Conservation (phyloP, 352 stramenopile genomes). For the Pythium aphanidermatum region DNA sequence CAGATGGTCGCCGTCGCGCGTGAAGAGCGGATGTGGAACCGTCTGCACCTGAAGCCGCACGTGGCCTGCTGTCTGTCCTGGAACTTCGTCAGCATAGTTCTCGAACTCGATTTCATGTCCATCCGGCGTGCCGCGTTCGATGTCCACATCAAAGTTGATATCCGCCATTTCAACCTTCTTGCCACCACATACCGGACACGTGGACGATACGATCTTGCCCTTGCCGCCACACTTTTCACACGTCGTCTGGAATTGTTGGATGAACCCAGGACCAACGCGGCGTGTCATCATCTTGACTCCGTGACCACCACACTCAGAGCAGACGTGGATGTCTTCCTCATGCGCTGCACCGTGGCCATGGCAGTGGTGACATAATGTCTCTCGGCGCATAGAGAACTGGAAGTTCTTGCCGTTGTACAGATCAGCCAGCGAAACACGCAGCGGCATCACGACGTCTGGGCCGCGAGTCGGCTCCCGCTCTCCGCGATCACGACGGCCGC, state of each 20-base stretch:
- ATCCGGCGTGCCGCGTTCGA: conserved; percentile 92
- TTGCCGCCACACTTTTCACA: conserved; percentile 90
- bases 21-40: conserved; percentile 79
- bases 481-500: conserved; percentile 29
- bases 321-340: conserved; percentile 88
- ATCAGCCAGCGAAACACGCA: conserved; percentile 93
- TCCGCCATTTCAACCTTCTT: conserved; percentile 90
- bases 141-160: conserved; percentile 94
- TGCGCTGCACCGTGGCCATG: conserved; percentile 85
- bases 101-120: conserved; percentile 94
- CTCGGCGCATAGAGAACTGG: conserved; percentile 91
- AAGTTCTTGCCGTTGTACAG: conserved; percentile 95
- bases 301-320: conserved; percentile 91
- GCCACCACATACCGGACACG: conserved; percentile 84
- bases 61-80: conserved; percentile 89
- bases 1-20: conserved; percentile 92
- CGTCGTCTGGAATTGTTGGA: conserved; percentile 88
- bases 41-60: conserved; percentile 91
- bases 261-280: conserved; percentile 61
- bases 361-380: conserved; percentile 93
- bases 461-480: conserved; percentile 55
- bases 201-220: conserved; percentile 90
- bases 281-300: conserved; percentile 88
- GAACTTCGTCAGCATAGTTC: conserved; percentile 83
- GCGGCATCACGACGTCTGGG: conserved; percentile 78